Percentiles rank a stretch among this genome's conserved stretches.
Conservation (phyloP, 2,329 filamentous ascomycete species). For the Verticillium alfalfae region DNA sequence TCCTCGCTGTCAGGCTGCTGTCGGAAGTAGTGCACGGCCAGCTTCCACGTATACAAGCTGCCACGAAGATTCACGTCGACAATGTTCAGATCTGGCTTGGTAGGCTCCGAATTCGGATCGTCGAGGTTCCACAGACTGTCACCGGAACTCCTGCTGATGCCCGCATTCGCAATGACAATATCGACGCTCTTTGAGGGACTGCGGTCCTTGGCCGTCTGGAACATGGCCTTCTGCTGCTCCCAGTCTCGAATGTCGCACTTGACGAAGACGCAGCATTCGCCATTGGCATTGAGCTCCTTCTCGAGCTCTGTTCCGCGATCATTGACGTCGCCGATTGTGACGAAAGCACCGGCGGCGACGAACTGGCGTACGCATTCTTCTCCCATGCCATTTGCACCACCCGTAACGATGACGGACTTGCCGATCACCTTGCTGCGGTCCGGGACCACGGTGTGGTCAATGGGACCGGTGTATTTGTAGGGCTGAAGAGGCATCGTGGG, state of each 20-base stretch:
- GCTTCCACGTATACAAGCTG: constrained; percentile 37
- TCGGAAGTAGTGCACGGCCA: constrained; percentile 40
- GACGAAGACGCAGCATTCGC: constrained; percentile 22
- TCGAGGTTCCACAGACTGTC: constrained; percentile 32
- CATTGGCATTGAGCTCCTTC: constrained; percentile 20
- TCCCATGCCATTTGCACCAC: constrained; percentile 38
- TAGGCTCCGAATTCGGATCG: constrained; percentile 19
- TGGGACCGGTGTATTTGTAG: constrained; percentile 24
- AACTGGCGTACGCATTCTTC: constrained; percentile 28
- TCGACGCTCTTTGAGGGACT: constrained; percentile 34
- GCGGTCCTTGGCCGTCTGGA: constrained; percentile 28
- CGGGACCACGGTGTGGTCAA: constrained; percentile 25
- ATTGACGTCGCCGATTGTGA: constrained; percentile 33
- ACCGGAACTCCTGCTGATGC: constrained; percentile 28
- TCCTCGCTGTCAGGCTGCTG: constrained; percentile 28
- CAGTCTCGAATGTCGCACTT: constrained; percentile 36
- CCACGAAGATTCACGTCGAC: constrained; percentile 34
- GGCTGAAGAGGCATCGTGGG: constrained; percentile 13
- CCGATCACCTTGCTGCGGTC: constrained; percentile 29
- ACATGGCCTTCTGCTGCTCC: constrained; percentile 34
- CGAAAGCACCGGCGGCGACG: constrained; percentile 28
- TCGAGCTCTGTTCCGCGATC: constrained; percentile 23
- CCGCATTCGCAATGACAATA: constrained; percentile 42
- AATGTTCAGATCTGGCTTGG: constrained; percentile 35
- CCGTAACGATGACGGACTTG: constrained; percentile 42